phyloP scores from a whole-genome alignment of 2,329 filamentous ascomycete genomes.

The Nemania abortiva region DNA sequence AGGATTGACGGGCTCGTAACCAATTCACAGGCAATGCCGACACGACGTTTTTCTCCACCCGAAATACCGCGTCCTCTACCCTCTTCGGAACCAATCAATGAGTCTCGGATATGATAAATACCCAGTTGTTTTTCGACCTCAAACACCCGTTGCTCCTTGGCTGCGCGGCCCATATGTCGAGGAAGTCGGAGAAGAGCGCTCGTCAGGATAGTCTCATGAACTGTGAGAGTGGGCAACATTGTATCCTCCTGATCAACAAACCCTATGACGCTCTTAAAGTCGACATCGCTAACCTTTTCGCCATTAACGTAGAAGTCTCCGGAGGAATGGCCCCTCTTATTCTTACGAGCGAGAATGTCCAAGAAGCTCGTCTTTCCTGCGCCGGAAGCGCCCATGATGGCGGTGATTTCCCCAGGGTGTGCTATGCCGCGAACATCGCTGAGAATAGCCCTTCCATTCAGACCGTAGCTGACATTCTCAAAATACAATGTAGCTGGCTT shows the following conservation, averaged over 20 bases:
- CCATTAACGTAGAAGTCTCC: constrained; percentile 95
- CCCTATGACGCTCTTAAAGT: constrained; percentile 92
- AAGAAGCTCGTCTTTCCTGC: constrained; percentile 98
- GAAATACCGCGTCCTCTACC: constrained; percentile 94
- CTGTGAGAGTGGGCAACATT: constrained; percentile 93
- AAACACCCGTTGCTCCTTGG: constrained; percentile 91
- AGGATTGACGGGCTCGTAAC: constrained; percentile 97
- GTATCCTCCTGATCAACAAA: constrained; percentile 99
- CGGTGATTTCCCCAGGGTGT: constrained; percentile 94
- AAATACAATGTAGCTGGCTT: constrained; percentile 91
- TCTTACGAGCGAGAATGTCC: constrained; percentile 95
- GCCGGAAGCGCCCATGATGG: constrained; percentile 98
- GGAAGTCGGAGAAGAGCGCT: constrained; percentile 94
- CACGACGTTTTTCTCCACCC: constrained; percentile 94
- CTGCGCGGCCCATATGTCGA: constrained; percentile 84
- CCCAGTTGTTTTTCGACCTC: constrained; percentile 97
- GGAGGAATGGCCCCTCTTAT: constrained; percentile 83
- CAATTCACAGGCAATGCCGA: constrained; percentile 96
- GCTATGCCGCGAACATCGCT: constrained; percentile 84
- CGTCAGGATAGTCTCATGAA: constrained; percentile 96
- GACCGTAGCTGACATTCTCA: constrained; percentile 84
- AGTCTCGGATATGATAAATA: constrained; percentile 93
- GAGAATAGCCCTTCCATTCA: constrained; percentile 91
- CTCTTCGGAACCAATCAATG: constrained; percentile 95
- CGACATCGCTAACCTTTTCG: constrained; percentile 83